Conservation (phyloP, 2,329 filamentous ascomycete genomes). For the Neodidymelliopsis sp. region DNA sequence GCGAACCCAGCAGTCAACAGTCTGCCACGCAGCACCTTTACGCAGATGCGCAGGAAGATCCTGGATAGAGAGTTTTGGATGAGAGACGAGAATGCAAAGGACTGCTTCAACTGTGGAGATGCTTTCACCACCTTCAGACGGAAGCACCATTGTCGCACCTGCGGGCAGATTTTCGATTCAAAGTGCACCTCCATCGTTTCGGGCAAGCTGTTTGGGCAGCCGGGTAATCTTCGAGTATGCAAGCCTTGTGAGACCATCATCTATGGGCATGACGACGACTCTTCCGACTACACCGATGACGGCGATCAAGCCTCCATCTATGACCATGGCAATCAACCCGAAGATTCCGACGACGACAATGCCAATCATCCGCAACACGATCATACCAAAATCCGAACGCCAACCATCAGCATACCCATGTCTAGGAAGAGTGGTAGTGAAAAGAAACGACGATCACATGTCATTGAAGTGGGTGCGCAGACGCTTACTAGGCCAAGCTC, state of each 20-base stretch:
- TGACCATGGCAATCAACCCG: slow-evolving; percentile 39
- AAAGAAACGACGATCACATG: slow-evolving; percentile 81
- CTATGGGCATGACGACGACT: slow-evolving; percentile 86
- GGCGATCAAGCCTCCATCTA: slow-evolving; percentile 70
- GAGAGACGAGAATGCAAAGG: slow-evolving; percentile 97
- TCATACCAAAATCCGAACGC: slow-evolving; percentile 58
- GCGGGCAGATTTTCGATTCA: slow-evolving; percentile 97
- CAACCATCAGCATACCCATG: slow-evolving; percentile 71
- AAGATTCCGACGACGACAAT: slow-evolving; percentile 33
- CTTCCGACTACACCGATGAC: slow-evolving; percentile 88
- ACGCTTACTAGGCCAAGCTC: slow-evolving; percentile 87
- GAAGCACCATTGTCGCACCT: slow-evolving; percentile 94
- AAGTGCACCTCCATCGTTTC: slow-evolving; percentile 94
- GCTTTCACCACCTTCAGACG: slow-evolving; percentile 92
- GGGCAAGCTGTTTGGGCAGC: slow-evolving; percentile 85
- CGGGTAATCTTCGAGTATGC: slow-evolving; percentile 85
- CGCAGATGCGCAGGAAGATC: slow-evolving; percentile 82
- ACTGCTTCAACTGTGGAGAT: slow-evolving; percentile 91
- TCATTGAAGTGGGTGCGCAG: slow-evolving; percentile 85
- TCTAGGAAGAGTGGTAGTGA: slow-evolving; percentile 74
- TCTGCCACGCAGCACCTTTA: slow-evolving; percentile 49
- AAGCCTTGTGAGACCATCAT: slow-evolving; percentile 93
- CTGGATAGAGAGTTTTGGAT: slow-evolving; percentile 98
- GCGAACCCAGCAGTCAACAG: slow-evolving; percentile 39
- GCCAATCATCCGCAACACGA: slow-evolving; percentile 44